Evolutionary conservation across 2,329 filamentous ascomycete genomes (phyloP), one percentile per base, ranked within the genome.

Genomic region (Phialophora chinensis): DNA sequence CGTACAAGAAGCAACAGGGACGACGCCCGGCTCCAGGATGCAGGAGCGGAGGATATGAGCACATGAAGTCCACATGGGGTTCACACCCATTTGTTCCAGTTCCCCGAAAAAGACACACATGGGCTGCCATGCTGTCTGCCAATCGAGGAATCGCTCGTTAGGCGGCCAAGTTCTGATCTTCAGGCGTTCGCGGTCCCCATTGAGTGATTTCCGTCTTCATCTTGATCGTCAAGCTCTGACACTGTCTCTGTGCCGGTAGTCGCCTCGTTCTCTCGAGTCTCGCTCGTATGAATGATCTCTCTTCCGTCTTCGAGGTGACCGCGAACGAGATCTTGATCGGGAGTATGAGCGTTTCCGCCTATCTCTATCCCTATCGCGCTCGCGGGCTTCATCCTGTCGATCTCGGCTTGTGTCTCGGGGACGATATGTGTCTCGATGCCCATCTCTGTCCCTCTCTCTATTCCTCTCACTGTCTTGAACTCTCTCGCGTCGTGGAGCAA

Each of bases 301-400:
- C 49, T 66, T 66, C 53, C 62, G 42, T 44, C 65, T 63, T 57
- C 57, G 60, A 42, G 64, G 62, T 27, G 66, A 70, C 17, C 65
- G 35, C 31, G 68, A 71, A 25, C 62, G 60, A 31, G 67, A 69
- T 8, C 65, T 47, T 11, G 69, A 69, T 20, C 60, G 55, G 23
- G 73, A 67, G 64, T 72, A 66, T 74, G 72, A 60, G 73, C 68
- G 54, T 76, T 75, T 50, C 71, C 73, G 42, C 23, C 84, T 81
- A 49, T 87, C 85, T 55, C 80, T 29, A 14, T 68, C 63, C 11
- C 67, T 58, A 27, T 72, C 69, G 63, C 63, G 55, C 58, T 63
- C 65, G 57, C 49, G 69, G 54, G 53, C 53, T 56, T 25, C 62
- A 61, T 55, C 62, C 56, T 29, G 62, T 27, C 53, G 72, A 72